phyloP scores from a whole-genome alignment of 495 filamentous ascomycete species.

The Penicillium goetzii region DNA sequence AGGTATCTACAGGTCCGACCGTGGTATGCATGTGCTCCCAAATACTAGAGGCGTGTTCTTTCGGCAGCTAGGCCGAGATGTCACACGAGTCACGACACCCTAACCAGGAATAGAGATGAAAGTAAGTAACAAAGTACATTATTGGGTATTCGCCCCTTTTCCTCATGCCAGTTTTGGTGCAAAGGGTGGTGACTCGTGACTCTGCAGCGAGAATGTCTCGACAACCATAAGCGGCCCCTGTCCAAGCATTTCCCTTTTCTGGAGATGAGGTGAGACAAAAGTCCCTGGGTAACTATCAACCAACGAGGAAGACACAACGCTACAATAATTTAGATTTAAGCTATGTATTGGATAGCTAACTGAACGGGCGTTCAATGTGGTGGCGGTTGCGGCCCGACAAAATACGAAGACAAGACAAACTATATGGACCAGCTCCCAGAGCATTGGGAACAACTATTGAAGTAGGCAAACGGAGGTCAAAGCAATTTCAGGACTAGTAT shows the following conservation, averaged over 20 bases:
- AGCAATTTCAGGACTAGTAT: not conserved
- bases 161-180: not conserved
- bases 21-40: no score
- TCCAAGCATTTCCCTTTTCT: not conserved
- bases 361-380: not conserved
- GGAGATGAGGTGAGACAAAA: not conserved
- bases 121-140: not conserved
- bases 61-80: no score
- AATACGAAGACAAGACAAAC: not conserved
- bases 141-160: not conserved
- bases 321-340: not conserved
- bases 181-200: not conserved
- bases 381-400: not conserved
- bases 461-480: constrained; percentile 7
- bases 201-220: not conserved
- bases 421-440: not conserved
- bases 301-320: not conserved
- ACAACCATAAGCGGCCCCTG: not conserved
- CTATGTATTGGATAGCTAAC: not conserved
- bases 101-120: not conserved
- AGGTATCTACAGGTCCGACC: not conserved
- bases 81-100: not conserved
- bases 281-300: not conserved
- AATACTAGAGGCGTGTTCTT: not conserved
- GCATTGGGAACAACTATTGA: not conserved